Conservation (phyloP, 371 early-diverging fungal species). For the Blastocladiella emersonii region DNA sequence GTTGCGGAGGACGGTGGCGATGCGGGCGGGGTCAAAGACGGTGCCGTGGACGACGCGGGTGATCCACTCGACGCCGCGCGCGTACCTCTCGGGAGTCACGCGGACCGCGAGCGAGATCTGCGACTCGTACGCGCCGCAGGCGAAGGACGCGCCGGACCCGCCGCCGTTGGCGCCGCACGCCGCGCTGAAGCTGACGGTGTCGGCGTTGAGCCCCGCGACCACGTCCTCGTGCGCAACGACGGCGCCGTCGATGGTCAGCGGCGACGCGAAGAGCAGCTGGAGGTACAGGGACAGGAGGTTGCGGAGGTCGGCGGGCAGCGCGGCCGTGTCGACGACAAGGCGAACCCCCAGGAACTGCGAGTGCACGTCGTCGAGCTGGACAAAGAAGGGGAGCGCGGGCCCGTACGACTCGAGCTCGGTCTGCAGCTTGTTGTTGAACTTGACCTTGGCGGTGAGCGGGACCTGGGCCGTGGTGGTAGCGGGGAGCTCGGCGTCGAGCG, state of each 20-base stretch:
- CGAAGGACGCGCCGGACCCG: not conserved
- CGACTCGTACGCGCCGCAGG: constrained; percentile 27
- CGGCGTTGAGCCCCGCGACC: constrained; percentile 37
- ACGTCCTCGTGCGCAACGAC: constrained; percentile 39
- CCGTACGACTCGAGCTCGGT: constrained; percentile 25
- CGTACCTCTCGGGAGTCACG: constrained; percentile 34
- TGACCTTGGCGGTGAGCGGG: not conserved
- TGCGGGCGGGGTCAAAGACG: constrained; percentile 32
- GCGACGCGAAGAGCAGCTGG: constrained; percentile 40
- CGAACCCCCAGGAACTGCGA: constrained; percentile 41
- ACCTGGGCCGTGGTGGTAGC: constrained; percentile 30
- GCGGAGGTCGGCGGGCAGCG: constrained; percentile 32
- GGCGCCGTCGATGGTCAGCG: constrained; percentile 30
- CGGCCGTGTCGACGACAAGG: constrained; percentile 29
- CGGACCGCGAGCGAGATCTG: constrained; percentile 33
- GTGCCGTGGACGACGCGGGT: constrained; percentile 46
- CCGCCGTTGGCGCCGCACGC: constrained; percentile 23
- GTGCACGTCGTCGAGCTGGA: constrained; percentile 46
- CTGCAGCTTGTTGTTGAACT: constrained; percentile 39
- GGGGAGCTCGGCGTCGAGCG: constrained; percentile 31
- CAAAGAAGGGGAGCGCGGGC: constrained; percentile 40
- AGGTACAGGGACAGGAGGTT: constrained; percentile 42
- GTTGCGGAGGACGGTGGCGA: constrained; percentile 43
- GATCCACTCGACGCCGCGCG: constrained; percentile 40
- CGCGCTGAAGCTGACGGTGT: constrained; percentile 37